Evolutionary conservation across 2,329 filamentous ascomycete species (phyloP).

Genomic region (Hypoxylon sp.): DNA sequence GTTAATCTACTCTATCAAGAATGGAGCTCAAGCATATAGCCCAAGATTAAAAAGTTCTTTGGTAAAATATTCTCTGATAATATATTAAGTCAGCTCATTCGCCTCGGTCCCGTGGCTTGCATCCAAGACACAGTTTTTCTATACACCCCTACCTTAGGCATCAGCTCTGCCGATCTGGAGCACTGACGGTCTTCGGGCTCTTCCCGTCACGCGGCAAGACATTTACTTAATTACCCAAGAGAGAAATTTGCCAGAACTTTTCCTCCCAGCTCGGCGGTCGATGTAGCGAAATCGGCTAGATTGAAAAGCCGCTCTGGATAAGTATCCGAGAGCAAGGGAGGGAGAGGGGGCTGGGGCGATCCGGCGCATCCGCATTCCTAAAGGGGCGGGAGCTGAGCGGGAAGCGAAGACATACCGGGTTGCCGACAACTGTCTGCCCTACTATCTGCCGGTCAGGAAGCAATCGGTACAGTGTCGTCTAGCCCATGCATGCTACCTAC

Average conservation of each 20-base stretch:
- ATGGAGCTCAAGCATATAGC: not conserved
- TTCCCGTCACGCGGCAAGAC: not conserved
- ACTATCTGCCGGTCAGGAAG: slow-evolving; percentile 41
- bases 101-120: not conserved
- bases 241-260: slow-evolving; percentile 2
- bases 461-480: slow-evolving; percentile 24
- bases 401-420: slow-evolving; percentile 28
- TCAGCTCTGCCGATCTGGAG: not conserved
- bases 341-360: slow-evolving; percentile 18
- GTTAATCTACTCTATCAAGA: not conserved
- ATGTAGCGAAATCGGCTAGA: slow-evolving; percentile 1
- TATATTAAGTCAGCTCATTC: not conserved
- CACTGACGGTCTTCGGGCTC: not conserved
- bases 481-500: slow-evolving; percentile 21
- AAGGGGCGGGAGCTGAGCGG: slow-evolving; percentile 12
- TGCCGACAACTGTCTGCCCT: slow-evolving; percentile 26
- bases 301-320: slow-evolving; percentile 8
- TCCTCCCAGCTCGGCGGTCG: slow-evolving; percentile 11
- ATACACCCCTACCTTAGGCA: not conserved
- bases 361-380: slow-evolving; percentile 19
- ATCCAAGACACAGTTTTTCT: not conserved
- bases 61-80: not conserved
- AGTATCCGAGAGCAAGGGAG: not conserved
- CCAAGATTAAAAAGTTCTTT: not conserved
- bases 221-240: not conserved